A percentile compares a stretch with the other conserved stretches of the same genome.
phyloP scores from a whole-genome alignment of 805 yeast species.

The Helenozyma rhizophorensis region DNA sequence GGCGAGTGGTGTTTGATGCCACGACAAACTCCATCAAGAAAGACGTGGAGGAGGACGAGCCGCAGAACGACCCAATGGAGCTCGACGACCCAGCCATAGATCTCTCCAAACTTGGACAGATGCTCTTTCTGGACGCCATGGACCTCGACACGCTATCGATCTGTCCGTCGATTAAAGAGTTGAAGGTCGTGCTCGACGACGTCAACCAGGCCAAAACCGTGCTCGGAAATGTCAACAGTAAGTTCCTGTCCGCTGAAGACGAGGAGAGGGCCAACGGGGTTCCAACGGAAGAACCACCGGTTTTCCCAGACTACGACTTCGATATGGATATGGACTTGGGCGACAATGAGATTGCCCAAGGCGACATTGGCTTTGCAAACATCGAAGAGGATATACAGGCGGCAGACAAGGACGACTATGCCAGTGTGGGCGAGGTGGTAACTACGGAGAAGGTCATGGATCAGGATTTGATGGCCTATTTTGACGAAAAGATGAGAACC shows the following conservation, averaged over 20 bases:
- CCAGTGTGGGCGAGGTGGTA: not conserved
- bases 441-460: slow-evolving; percentile 36
- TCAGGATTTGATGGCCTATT: slow-evolving; percentile 70
- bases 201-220: slow-evolving; percentile 47
- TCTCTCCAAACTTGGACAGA: slow-evolving; percentile 15
- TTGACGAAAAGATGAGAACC: slow-evolving; percentile 63
- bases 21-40: slow-evolving; percentile 27
- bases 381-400: slow-evolving; percentile 5
- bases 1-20: slow-evolving; percentile 67
- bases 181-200: slow-evolving; percentile 56
- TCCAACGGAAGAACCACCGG: slow-evolving; percentile 1
- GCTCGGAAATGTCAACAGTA: slow-evolving; percentile 37
- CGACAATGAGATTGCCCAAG: slow-evolving; percentile 4
- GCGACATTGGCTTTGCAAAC: slow-evolving; percentile 4
- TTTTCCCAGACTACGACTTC: slow-evolving; percentile 9
- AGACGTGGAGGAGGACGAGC: slow-evolving; percentile 7
- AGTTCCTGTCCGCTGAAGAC: slow-evolving; percentile 17
- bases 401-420: not conserved
- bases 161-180: slow-evolving; percentile 68
- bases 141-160: slow-evolving; percentile 34
- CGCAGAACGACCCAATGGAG: not conserved
- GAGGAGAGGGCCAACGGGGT: slow-evolving; percentile 2
- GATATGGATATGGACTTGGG: slow-evolving; percentile 26
- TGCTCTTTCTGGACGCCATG: slow-evolving; percentile 18
- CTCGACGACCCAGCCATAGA: slow-evolving; percentile 15